These are phyloP conservation scores for Coriolopsis trogii DNA, from an alignment of 1,284 basidiomycete species.

Conservation along the genomic window DNA sequence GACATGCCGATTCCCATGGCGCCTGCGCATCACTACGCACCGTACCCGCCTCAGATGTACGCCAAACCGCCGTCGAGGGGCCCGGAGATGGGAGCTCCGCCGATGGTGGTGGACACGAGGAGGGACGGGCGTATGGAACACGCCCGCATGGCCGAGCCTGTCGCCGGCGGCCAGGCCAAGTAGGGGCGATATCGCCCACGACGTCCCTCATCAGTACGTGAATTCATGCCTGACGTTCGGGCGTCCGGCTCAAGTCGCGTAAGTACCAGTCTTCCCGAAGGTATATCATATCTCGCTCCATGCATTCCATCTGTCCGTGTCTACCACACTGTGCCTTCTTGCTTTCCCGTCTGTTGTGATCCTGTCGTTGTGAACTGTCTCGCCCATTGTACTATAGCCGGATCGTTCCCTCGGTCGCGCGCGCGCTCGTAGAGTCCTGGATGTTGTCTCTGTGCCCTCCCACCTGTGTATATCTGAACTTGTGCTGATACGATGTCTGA, in stretches of 20 bases:
- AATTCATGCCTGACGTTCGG: slow-evolving; percentile 4
- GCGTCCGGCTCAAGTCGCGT: slow-evolving; percentile 10
- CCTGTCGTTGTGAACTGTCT: slow-evolving; percentile 8
- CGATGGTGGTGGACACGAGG: slow-evolving; percentile 23
- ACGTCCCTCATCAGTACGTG: slow-evolving; percentile 6
- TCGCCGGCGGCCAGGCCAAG: slow-evolving; percentile 24
- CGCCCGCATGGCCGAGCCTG: slow-evolving; percentile 25
- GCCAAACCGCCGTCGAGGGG: slow-evolving; percentile 26
- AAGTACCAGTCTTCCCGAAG: neutral
- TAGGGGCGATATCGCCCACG: slow-evolving; percentile 10
- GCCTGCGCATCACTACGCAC: slow-evolving; percentile 33
- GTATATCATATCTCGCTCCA: neutral
- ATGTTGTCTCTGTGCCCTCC: neutral
- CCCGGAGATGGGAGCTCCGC: slow-evolving; percentile 16
- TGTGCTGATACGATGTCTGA: neutral
- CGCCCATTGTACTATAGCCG: slow-evolving; percentile 5
- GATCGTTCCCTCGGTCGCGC: slow-evolving; percentile 1
- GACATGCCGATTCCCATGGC: slow-evolving; percentile 42
- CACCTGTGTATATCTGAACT: neutral
- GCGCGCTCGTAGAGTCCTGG: neutral
- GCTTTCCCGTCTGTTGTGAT: slow-evolving; percentile 14
- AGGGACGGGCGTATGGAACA: slow-evolving; percentile 27
- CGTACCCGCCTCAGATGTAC: slow-evolving; percentile 35
- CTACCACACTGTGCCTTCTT: neutral
- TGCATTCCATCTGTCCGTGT: neutral